Evolutionary conservation across 306 rosid species (phyloP), one percentile per base, ranked within the genome.

Genomic region (Prunus mongolica): DNA sequence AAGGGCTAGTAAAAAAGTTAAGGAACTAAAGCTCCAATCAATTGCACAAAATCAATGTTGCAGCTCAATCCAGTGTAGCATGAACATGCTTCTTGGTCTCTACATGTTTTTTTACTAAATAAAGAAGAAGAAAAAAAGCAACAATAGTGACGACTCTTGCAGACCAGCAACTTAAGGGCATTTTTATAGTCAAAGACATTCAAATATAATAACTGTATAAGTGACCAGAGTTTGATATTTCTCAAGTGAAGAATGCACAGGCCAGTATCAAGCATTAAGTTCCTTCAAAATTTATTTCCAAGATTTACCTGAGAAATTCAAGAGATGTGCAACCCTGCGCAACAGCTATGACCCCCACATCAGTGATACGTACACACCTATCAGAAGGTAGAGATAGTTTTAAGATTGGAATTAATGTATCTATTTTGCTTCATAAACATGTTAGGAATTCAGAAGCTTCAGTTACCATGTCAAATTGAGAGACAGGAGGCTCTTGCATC

Each of bases 281-380:
- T 54, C 71, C 50, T 65, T 56, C 46, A 73, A 77, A 44, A 75
- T 69, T 49, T 83, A 50, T 74, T 46, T 72, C 55, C 55, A 67
- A 28, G 55, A 78, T 57, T 67, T 85, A 93, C 97, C 97, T 93
- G 70, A 90, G 89, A 81, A 75, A 85, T 73, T 90, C 89, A 62
- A 93, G 93, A 73, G 86, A 86, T 50, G 81, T 76, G 82, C 96
- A 90, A 76, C 85, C 71, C 67, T 82, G 78, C 8, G 93, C 90
- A 80, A 87, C 28, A 70, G 88, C 83, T 63, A 84, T 82, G 78
- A 90, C 87, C 74, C 97, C 97, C 14, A 67, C 80, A 71, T 93
- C 97, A 50, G 96, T 87, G 88, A 93, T 86, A 6, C 88, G 85
- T 41, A 86, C 82, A 65, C 97, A 93, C 97, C 97, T 93, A 82